Conservation (phyloP, 2,329 filamentous ascomycete species). For the Lecanicillium sp. region DNA sequence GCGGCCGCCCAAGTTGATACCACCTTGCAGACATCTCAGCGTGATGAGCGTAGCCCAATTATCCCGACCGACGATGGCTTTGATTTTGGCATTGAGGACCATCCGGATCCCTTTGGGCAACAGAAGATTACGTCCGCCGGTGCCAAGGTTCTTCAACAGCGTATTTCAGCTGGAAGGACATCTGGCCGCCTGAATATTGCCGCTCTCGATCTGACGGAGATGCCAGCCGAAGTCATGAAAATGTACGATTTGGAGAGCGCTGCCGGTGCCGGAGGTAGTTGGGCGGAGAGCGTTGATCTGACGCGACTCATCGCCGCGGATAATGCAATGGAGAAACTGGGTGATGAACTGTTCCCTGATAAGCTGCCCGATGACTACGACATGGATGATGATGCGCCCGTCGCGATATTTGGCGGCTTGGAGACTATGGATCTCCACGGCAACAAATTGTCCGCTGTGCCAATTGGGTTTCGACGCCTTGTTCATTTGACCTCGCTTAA, state of each 20-base stretch:
- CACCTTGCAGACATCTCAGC: not conserved
- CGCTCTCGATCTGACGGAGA: conserved; percentile 68
- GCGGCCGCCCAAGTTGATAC: conserved; percentile 27
- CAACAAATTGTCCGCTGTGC: conserved; percentile 66
- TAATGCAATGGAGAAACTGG: conserved; percentile 73
- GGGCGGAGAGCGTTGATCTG: conserved; percentile 89
- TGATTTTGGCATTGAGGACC: conserved; percentile 41
- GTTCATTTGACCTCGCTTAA: conserved; percentile 73
- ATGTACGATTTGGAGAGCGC: conserved; percentile 81
- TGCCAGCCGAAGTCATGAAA: conserved; percentile 74
- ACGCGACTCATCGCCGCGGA: conserved; percentile 79
- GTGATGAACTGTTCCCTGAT: conserved; percentile 75
- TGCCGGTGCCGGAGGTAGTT: conserved; percentile 57
- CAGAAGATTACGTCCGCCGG: conserved; percentile 47
- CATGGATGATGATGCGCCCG: conserved; percentile 54
- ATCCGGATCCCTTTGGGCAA: conserved; percentile 65
- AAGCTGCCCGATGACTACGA: conserved; percentile 46
- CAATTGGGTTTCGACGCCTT: conserved; percentile 67
- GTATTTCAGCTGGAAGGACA: conserved; percentile 63
- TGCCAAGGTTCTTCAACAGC: conserved; percentile 63
- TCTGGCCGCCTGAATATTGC: conserved; percentile 85
- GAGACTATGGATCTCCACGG: conserved; percentile 81
- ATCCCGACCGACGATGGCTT: conserved; percentile 36
- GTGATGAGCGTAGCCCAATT: conserved; percentile 23
- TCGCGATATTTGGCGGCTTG: conserved; percentile 73